These are phyloP conservation scores for Mucor circinelloides DNA, from an alignment of 371 early-diverging fungal genomes.

Conservation along the genomic window DNA sequence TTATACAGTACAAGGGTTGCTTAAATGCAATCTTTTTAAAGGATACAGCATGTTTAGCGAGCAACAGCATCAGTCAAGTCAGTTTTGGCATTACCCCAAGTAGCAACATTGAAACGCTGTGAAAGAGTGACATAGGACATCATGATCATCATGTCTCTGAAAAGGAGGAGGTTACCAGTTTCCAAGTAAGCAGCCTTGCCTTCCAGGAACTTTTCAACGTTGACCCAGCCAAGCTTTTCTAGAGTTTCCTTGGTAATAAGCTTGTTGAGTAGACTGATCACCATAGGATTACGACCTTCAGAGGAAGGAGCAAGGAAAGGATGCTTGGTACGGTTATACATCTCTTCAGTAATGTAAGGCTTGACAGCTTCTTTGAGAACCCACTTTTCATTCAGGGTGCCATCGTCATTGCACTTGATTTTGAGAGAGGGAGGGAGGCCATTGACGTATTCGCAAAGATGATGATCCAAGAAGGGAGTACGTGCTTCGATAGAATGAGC, in stretches of 20 bases:
- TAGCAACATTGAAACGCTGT: slow-evolving; percentile 21
- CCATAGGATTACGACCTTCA: background rate
- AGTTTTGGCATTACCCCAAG: background rate
- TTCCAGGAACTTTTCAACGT: background rate
- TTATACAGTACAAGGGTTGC: background rate
- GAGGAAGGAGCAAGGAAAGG: slow-evolving; percentile 24
- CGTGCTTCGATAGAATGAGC: slow-evolving; percentile 32
- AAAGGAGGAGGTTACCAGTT: background rate
- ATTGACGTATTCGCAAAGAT: slow-evolving; percentile 28
- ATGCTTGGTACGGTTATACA: slow-evolving; percentile 27
- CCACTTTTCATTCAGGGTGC: slow-evolving; percentile 27
- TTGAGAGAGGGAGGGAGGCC: slow-evolving; percentile 28
- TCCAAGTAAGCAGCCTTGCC: slow-evolving; percentile 2
- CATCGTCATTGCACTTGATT: slow-evolving; percentile 13
- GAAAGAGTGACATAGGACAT: slow-evolving; percentile 20
- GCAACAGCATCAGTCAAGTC: background rate
- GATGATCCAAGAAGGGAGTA: slow-evolving; percentile 29
- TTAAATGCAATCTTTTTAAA: too few species aligned
- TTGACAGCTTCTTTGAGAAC: slow-evolving; percentile 27
- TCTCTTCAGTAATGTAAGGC: slow-evolving; percentile 27
- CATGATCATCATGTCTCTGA: slow-evolving; percentile 15
- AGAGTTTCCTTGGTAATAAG: slow-evolving; percentile 15
- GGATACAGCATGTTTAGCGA: background rate
- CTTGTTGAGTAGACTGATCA: slow-evolving; percentile 4
- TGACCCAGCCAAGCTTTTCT: slow-evolving; percentile 19